phyloP scores from a whole-genome alignment of 352 stramenopile genomes.

The Phytophthora rubi region DNA sequence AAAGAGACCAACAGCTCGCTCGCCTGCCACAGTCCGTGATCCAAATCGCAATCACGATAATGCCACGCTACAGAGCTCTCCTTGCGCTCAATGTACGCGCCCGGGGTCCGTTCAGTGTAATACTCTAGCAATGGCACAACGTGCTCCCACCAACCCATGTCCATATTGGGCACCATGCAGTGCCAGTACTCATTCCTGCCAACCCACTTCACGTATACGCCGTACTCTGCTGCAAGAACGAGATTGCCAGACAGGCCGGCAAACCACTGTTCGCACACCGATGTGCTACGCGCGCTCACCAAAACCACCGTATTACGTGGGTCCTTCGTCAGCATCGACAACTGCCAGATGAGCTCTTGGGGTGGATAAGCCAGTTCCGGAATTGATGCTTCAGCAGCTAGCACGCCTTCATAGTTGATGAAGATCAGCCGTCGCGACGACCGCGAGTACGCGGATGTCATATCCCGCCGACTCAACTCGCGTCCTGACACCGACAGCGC shows the following conservation, averaged over 20 bases:
- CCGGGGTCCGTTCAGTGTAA: conserved; percentile 85
- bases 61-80: conserved; percentile 91
- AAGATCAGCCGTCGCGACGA: conserved; percentile 79
- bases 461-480: conserved; percentile 83
- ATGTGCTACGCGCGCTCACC: conserved; percentile 69
- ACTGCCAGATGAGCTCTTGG: conserved; percentile 83
- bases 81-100: conserved; percentile 85
- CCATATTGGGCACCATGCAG: conserved; percentile 84
- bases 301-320: conserved; percentile 80
- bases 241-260: conserved; percentile 64
- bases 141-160: conserved; percentile 81
- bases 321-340: conserved; percentile 84
- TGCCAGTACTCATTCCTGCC: conserved; percentile 68
- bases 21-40: conserved; percentile 90
- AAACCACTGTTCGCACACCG: conserved; percentile 86
- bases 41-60: conserved; percentile 89
- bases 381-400: conserved; percentile 83
- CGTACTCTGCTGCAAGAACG: conserved; percentile 80
- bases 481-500: conserved; percentile 66
- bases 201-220: conserved; percentile 83
- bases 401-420: conserved; percentile 91
- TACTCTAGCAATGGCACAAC: conserved; percentile 82
- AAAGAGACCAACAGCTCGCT: conserved; percentile 88
- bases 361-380: conserved; percentile 87
- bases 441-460: conserved; percentile 83